phyloP scores from a whole-genome alignment of 2,329 filamentous ascomycete genomes.

The Aureobasidium sp. region DNA sequence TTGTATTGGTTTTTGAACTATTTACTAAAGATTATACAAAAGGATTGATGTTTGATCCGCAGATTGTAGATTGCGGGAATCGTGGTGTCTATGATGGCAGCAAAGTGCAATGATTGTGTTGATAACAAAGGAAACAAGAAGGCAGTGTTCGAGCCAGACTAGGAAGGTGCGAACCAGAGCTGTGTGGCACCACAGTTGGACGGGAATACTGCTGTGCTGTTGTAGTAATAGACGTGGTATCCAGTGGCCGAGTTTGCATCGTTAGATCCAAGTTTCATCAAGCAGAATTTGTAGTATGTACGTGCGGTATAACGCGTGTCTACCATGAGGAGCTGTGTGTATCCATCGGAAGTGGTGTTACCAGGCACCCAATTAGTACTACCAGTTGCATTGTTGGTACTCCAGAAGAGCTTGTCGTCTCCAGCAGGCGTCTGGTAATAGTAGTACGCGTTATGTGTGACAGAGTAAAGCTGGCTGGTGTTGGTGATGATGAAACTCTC shows the following conservation, averaged over 20 bases:
- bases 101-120: not conserved
- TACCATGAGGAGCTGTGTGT: slow-evolving; percentile 14
- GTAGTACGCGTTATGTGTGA: slow-evolving; percentile 14
- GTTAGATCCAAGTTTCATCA: not conserved
- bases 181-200: not conserved
- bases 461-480: slow-evolving; percentile 12
- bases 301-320: slow-evolving; percentile 4
- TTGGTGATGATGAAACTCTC: slow-evolving; percentile 14
- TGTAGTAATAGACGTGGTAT: slow-evolving; percentile 10
- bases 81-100: not conserved
- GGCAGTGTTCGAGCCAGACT: not conserved
- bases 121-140: not conserved
- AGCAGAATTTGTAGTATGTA: slow-evolving; percentile 12
- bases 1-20: not conserved
- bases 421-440: slow-evolving; percentile 11
- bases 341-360: slow-evolving; percentile 3
- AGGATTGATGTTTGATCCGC: not conserved
- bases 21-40: slow-evolving; percentile 14
- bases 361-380: slow-evolving; percentile 7
- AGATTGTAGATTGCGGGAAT: not conserved
- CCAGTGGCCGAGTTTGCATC: slow-evolving; percentile 9
- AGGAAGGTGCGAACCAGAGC: slow-evolving; percentile 12
- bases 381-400: not conserved
- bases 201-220: not conserved
- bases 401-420: slow-evolving; percentile 7